Percentiles rank a stretch among this genome's conserved stretches.
phyloP scores from a whole-genome alignment of 2,329 filamentous ascomycete species.

The Ophidiomyces ophidiicola region DNA sequence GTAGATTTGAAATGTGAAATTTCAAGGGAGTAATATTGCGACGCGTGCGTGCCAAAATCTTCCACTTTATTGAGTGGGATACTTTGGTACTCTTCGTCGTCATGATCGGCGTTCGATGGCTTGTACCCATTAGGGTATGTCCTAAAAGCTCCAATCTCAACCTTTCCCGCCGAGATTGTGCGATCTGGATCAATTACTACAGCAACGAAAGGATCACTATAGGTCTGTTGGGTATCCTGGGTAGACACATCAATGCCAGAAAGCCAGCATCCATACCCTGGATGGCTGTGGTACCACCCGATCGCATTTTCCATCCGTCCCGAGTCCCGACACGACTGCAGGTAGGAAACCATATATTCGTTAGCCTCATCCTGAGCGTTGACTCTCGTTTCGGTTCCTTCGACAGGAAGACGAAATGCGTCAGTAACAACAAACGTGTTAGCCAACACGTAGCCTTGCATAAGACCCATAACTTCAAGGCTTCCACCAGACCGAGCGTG shows the following conservation, averaged over 20 bases:
- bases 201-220: slow-evolving; percentile 81
- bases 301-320: slow-evolving; percentile 81
- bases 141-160: slow-evolving; percentile 93
- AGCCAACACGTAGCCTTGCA: slow-evolving; percentile 84
- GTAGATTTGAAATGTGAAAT: slow-evolving; percentile 91
- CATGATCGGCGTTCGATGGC: slow-evolving; percentile 35
- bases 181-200: slow-evolving; percentile 94
- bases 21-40: slow-evolving; percentile 79
- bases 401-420: slow-evolving; percentile 83
- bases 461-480: slow-evolving; percentile 93
- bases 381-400: slow-evolving; percentile 95
- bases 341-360: slow-evolving; percentile 88
- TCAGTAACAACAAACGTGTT: slow-evolving; percentile 85
- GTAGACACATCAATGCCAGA: slow-evolving; percentile 91
- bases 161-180: slow-evolving; percentile 85
- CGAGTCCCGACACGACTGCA: slow-evolving; percentile 60
- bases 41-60: slow-evolving; percentile 88
- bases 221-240: slow-evolving; percentile 71
- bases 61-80: slow-evolving; percentile 90
- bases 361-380: slow-evolving; percentile 94
- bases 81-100: slow-evolving; percentile 39
- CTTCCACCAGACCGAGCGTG: slow-evolving; percentile 89
- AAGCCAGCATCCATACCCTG: slow-evolving; percentile 96
- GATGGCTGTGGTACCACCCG: slow-evolving; percentile 97
- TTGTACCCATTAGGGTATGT: slow-evolving; percentile 72